A percentile compares a stretch with the other conserved stretches of the same genome.
phyloP scores from a whole-genome alignment of 2,329 filamentous ascomycete genomes.

The Fusarium nematophilum region DNA sequence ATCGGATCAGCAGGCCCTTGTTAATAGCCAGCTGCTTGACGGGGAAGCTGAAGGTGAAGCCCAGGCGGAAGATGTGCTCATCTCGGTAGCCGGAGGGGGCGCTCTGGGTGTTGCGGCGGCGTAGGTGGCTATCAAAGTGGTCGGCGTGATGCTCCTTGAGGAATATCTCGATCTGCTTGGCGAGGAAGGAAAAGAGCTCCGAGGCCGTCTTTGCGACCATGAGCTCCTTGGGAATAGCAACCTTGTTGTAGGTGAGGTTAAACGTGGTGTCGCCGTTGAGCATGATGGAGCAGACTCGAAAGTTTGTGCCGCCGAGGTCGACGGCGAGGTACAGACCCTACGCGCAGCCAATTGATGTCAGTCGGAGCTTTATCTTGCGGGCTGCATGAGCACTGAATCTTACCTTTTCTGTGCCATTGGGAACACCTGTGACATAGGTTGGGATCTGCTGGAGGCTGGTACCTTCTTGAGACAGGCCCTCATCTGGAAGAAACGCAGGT shows the following conservation, averaged over 20 bases:
- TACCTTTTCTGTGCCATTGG: slow-evolving; percentile 98
- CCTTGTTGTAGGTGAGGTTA: slow-evolving; percentile 91
- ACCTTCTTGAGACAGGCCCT: slow-evolving; percentile 82
- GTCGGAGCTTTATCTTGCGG: background rate
- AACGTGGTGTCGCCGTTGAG: slow-evolving; percentile 96
- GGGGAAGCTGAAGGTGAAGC: slow-evolving; percentile 99
- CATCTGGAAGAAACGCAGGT: slow-evolving; percentile 62
- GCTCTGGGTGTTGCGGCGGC: slow-evolving; percentile 71
- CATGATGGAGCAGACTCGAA: slow-evolving; percentile 94
- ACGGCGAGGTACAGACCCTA: slow-evolving; percentile 96
- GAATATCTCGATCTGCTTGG: slow-evolving; percentile 91
- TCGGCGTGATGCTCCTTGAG: slow-evolving; percentile 88
- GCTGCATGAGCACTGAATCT: slow-evolving; percentile 19
- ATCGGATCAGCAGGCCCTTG: slow-evolving; percentile 91
- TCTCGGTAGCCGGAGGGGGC: slow-evolving; percentile 70
- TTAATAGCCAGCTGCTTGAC: slow-evolving; percentile 96
- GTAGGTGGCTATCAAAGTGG: slow-evolving; percentile 79
- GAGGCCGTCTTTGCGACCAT: slow-evolving; percentile 90
- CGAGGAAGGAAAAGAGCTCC: slow-evolving; percentile 92
- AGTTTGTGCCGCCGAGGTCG: slow-evolving; percentile 98
- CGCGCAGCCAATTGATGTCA: slow-evolving; percentile 15
- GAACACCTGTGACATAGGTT: slow-evolving; percentile 94
- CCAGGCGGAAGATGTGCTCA: slow-evolving; percentile 87
- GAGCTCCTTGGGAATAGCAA: slow-evolving; percentile 87
- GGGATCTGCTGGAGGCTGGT: slow-evolving; percentile 94